Evolutionary conservation across 331 rosid species (phyloP), one percentile per base, ranked within the genome.

Genomic region (Arachis monticola): DNA sequence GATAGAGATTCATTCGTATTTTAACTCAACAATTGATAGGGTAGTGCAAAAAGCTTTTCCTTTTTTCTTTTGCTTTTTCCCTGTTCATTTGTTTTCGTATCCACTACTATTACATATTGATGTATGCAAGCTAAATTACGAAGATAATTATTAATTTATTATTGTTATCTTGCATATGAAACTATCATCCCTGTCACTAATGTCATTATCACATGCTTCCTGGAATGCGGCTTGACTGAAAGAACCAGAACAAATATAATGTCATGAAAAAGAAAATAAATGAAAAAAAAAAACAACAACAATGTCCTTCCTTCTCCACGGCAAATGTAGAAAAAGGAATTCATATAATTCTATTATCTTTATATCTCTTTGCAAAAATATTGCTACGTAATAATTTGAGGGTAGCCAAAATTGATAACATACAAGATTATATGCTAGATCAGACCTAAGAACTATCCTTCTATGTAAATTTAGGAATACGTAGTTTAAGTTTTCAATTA

Each of bases 151-250:
- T 44, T 6, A 6, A 44, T 44, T 44, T 42, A 31, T 45, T 30
- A 45, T 60, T 48, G 53, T 30, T 8, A 45, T 45, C 7, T 45
- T 66, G 48, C 40, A 47, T 48, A 51, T 22, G 13, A 46, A 8
- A 60, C 48, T 8, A 46, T 10, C 35, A 35, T 56, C 50, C 52
- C 60, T 58, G 73, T 13, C 67, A 22, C 27, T 22, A 22, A 22
- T 22, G 27, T 40, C 60, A 53, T 75, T 75, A 64, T 75, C 40
- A 35, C 4, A 35, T 35, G 68, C 53, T 59, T 44, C 69, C 67
- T 12, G 53, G 44, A 30, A 67, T 11, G 55, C 38, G 50, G 72
- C 65, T 61, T 40, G 73, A 62, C 31, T 46, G 65, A 79, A 80
- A 74, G 52, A 44, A 48, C 35, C 53, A 6, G 9, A 56, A 5